These are phyloP conservation scores for Stagonosporopsis cucurbitacearum DNA, from an alignment of 2,329 filamentous ascomycete species.

Conservation along the genomic window DNA sequence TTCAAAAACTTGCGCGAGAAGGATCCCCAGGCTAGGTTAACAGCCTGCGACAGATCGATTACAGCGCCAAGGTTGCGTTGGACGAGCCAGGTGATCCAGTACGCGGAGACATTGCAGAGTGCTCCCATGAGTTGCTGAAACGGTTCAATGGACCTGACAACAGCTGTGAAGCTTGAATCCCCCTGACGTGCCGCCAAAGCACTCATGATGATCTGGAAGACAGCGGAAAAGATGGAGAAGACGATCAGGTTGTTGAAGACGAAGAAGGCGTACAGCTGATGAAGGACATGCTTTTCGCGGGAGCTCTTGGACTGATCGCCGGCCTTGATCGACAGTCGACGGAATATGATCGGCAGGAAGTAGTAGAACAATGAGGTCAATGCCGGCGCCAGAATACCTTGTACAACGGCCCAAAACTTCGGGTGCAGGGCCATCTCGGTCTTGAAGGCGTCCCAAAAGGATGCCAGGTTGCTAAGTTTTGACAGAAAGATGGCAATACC, in stretches of 20 bases:
- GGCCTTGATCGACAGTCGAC: conserved; percentile 79
- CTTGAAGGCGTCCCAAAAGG: conserved; percentile 79
- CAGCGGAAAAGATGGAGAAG: conserved; percentile 87
- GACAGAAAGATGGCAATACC: conserved; percentile 93
- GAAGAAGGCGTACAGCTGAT: conserved; percentile 93
- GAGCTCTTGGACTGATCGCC: conserved; percentile 93
- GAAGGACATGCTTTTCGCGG: conserved; percentile 87
- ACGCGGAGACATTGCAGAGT: conserved; percentile 81
- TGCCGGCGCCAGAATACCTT: conserved; percentile 89
- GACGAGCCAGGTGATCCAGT: conserved; percentile 80
- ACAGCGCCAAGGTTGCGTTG: conserved; percentile 92
- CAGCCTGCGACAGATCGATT: conserved; percentile 89
- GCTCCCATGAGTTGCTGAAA: conserved; percentile 71
- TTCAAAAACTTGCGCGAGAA: conserved; percentile 83
- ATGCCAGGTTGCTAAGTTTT: conserved; percentile 79
- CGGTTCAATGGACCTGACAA: conserved; percentile 69
- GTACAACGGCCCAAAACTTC: conserved; percentile 81
- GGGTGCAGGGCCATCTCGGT: conserved; percentile 67
- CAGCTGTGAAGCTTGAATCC: conserved; percentile 65
- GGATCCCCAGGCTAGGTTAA: conserved; percentile 83
- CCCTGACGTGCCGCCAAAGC: conserved; percentile 53
- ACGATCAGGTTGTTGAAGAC: conserved; percentile 96
- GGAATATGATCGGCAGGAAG: conserved; percentile 87
- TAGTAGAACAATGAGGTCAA: conserved; percentile 88
- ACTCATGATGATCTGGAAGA: conserved; percentile 70